phyloP scores from a whole-genome alignment of 805 yeast genomes.

The Cyberlindnera euphorbiae region DNA sequence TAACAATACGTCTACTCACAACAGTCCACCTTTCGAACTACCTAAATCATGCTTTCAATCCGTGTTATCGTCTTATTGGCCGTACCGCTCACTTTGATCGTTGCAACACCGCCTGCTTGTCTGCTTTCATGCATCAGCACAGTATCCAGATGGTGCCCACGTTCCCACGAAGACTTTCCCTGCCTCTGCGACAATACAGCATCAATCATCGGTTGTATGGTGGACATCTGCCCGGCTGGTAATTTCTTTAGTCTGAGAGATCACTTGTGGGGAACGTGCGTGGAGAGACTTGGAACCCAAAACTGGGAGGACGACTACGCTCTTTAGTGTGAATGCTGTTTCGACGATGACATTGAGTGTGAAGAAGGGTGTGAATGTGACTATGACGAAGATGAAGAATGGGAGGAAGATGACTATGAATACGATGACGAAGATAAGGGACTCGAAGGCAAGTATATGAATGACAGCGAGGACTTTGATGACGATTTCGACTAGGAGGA shows the following conservation, averaged over 20 bases:
- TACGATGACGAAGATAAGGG: conserved; percentile 25
- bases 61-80: neutral
- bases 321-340: neutral
- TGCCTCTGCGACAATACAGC: conserved; percentile 37
- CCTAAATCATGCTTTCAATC: too few species aligned
- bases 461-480: conserved; percentile 4
- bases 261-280: conserved; percentile 45
- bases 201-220: conserved; percentile 39
- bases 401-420: conserved; percentile 6
- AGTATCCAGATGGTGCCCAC: conserved; percentile 32
- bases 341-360: conserved; percentile 3
- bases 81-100: neutral
- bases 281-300: conserved; percentile 18
- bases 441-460: conserved; percentile 13
- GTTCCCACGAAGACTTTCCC: conserved; percentile 31
- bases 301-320: conserved; percentile 8
- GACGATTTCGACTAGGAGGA: conserved; percentile 9
- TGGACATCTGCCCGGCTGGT: conserved; percentile 42
- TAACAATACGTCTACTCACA: too few species aligned
- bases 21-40: too few species aligned
- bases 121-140: conserved; percentile 38
- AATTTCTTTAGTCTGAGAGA: conserved; percentile 39
- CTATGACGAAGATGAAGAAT: conserved; percentile 8
- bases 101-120: conserved; percentile 49
- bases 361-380: conserved; percentile 3